Conservation (phyloP, 1,284 basidiomycete species). For the Ustilago trichophora region DNA sequence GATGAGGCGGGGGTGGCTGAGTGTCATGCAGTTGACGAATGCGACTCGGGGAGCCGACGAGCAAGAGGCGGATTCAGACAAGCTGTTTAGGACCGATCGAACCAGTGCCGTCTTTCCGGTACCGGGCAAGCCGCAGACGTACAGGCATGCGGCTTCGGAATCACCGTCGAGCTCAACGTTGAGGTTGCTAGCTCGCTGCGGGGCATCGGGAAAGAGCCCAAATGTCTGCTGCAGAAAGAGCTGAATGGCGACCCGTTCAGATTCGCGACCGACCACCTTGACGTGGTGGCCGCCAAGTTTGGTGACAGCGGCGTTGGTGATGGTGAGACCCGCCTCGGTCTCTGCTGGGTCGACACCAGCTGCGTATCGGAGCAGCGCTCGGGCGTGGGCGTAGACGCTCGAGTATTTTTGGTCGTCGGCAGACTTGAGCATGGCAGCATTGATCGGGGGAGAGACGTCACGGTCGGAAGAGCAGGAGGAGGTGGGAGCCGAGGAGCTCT, state of each 20-base stretch:
- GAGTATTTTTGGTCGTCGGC: conserved; percentile 31
- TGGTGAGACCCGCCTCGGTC: conserved; percentile 42
- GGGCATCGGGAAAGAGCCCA: conserved; percentile 38
- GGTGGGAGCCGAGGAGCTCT: conserved; percentile 24
- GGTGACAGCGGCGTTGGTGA: conserved; percentile 18
- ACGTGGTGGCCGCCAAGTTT: conserved; percentile 38
- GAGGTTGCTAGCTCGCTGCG: conserved; percentile 13
- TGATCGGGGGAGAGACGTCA: conserved; percentile 29
- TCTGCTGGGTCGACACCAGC: conserved; percentile 43
- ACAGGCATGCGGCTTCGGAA: conserved; percentile 58
- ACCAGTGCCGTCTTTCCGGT: conserved; percentile 69
- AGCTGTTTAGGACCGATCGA: conserved; percentile 60
- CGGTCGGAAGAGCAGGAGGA: conserved; percentile 36
- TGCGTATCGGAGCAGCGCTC: conserved; percentile 63
- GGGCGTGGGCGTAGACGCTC: conserved; percentile 66
- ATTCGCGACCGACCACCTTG: conserved; percentile 63
- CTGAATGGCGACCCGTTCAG: conserved; percentile 58
- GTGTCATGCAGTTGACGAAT: conserved; percentile 68
- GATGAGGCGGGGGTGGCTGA: conserved; percentile 61
- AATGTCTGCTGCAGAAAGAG: conserved; percentile 58
- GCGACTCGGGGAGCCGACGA: conserved; percentile 40
- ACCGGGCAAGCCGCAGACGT: conserved; percentile 68
- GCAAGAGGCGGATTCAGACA: conserved; percentile 11
- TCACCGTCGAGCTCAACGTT: conserved; percentile 52
- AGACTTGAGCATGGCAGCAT: conserved; percentile 11